These are phyloP conservation scores for Leccinum barrowsii DNA, from an alignment of 768 basidiomycete species.

Conservation along the genomic window DNA sequence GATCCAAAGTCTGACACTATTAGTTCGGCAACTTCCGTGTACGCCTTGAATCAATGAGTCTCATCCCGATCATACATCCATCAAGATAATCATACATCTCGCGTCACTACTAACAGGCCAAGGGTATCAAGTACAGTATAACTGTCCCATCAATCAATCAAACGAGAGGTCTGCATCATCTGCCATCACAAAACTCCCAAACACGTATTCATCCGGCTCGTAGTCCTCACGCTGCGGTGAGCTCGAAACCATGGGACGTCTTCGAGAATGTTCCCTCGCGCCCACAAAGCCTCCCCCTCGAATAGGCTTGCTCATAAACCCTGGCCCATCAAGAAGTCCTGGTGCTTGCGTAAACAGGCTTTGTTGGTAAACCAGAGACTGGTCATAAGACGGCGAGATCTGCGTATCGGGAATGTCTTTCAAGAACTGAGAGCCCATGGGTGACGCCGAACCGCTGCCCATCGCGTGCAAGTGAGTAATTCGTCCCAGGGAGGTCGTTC, in stretches of 20 bases:
- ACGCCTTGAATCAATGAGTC: not conserved
- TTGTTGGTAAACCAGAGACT: slow-evolving; percentile 62
- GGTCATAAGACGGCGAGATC: slow-evolving; percentile 68
- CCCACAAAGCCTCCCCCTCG: slow-evolving; percentile 40
- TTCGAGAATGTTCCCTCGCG: slow-evolving; percentile 33
- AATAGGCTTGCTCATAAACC: slow-evolving; percentile 51
- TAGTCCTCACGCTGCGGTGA: slow-evolving; percentile 55
- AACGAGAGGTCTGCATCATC: slow-evolving; percentile 72
- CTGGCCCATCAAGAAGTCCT: slow-evolving; percentile 36
- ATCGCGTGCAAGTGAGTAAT: slow-evolving; percentile 22
- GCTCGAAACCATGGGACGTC: slow-evolving; percentile 44
- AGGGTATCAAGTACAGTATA: not conserved
- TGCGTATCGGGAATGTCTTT: slow-evolving; percentile 65
- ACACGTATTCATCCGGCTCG: slow-evolving; percentile 59
- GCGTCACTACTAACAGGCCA: not conserved
- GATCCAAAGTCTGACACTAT: not conserved
- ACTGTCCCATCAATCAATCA: slow-evolving; percentile 9
- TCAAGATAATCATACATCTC: not conserved
- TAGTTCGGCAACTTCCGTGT: slow-evolving; percentile 16
- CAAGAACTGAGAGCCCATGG: slow-evolving; percentile 56
- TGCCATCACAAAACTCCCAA: slow-evolving; percentile 78
- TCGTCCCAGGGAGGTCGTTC: slow-evolving; percentile 28
- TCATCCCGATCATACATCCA: not conserved
- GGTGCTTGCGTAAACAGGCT: slow-evolving; percentile 73
- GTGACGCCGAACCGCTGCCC: slow-evolving; percentile 34